These are phyloP conservation scores for Wickerhamiella azymoides DNA, from an alignment of 805 yeast genomes.

Conservation along the genomic window DNA sequence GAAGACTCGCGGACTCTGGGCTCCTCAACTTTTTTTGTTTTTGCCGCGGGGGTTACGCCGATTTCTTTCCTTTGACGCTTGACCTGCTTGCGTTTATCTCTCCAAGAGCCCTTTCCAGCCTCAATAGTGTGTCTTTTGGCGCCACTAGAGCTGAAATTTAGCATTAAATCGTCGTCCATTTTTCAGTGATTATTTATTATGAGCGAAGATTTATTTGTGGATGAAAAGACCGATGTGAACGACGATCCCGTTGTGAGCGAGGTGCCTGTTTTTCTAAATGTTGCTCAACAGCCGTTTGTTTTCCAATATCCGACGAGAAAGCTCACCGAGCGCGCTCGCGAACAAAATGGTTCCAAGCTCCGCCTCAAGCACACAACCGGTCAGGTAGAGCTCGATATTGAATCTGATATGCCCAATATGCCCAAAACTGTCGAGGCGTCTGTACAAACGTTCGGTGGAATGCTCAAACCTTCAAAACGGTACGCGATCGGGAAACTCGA, in stretches of 20 bases:
- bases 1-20: background rate
- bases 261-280: conserved; percentile 39
- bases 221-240: background rate
- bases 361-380: conserved; percentile 49
- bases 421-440: conserved; percentile 56
- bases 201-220: conserved; percentile 7
- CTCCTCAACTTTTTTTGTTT: background rate
- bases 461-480: conserved; percentile 29
- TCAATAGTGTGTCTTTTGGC: background rate
- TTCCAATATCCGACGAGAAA: conserved; percentile 50
- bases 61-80: conserved; percentile 1
- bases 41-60: background rate
- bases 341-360: conserved; percentile 28
- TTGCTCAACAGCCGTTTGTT: conserved; percentile 27
- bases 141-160: conserved; percentile 52
- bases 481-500: conserved; percentile 30
- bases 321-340: background rate
- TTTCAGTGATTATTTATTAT: background rate
- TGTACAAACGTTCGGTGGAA: conserved; percentile 60
- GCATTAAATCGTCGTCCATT: conserved; percentile 39
- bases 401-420: conserved; percentile 44
- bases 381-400: conserved; percentile 61
- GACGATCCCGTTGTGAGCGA: conserved; percentile 51
- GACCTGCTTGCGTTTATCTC: conserved; percentile 15
- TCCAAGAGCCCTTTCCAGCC: conserved; percentile 27